These are phyloP conservation scores for Betula pendula DNA, from an alignment of 306 rosid species.

Conservation along the genomic window DNA sequence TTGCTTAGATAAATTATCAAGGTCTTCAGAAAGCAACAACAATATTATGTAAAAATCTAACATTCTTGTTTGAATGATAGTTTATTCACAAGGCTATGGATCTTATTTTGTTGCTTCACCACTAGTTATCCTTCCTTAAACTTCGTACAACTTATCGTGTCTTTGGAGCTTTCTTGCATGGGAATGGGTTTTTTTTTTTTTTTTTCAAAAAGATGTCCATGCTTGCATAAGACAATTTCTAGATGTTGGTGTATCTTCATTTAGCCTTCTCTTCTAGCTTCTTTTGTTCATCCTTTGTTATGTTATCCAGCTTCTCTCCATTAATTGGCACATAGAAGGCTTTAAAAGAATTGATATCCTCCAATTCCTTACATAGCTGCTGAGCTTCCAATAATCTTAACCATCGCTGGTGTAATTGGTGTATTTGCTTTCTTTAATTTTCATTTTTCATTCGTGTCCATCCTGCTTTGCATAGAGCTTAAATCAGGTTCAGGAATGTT, in stretches of 20 bases:
- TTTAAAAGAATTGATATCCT: not conserved
- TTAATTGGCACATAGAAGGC: not conserved
- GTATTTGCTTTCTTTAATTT: not conserved
- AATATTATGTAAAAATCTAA: not conserved
- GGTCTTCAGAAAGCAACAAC: too few relatives aligned
- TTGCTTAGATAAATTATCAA: too few relatives aligned
- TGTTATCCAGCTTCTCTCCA: not conserved
- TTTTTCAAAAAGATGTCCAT: not conserved
- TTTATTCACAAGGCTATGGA: not conserved
- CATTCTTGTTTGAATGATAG: not conserved
- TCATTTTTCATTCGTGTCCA: not conserved
- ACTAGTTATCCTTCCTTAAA: too few relatives aligned
- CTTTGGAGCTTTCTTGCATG: not conserved
- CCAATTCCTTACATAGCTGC: not conserved
- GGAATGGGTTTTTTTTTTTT: not conserved
- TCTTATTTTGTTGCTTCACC: too few relatives aligned
- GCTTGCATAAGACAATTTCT: not conserved
- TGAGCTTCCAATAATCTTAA: not conserved
- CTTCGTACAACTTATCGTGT: too few relatives aligned
- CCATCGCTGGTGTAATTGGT: not conserved
- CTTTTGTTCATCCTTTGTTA: not conserved
- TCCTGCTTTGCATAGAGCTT: not conserved
- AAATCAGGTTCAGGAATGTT: not conserved
- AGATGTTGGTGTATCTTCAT: not conserved
- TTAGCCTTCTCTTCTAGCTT: not conserved